Percentiles rank a stretch among this genome's conserved stretches.
phyloP scores from a whole-genome alignment of 2,329 filamentous ascomycete species.

The Ophidiomyces ophidiicola region DNA sequence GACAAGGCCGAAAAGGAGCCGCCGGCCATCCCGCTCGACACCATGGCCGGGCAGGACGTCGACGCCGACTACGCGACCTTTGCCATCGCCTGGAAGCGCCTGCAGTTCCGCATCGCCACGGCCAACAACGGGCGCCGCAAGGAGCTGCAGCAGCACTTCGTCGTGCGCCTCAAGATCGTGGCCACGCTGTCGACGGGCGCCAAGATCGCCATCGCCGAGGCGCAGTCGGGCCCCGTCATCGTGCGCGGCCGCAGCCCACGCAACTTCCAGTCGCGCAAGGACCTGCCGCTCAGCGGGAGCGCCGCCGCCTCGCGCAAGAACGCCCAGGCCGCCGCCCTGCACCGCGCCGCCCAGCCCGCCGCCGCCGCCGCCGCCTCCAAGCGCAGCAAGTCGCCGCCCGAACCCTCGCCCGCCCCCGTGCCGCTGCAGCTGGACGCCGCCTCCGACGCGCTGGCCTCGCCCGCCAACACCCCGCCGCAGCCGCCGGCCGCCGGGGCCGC shows the following conservation, averaged over 20 bases:
- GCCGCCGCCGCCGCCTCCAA: constrained; percentile 11
- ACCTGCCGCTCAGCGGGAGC: constrained; percentile 73
- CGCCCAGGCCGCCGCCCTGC: constrained; percentile 28
- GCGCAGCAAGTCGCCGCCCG: constrained; percentile 14
- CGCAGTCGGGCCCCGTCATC: constrained; percentile 80
- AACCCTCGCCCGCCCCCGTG: constrained; percentile 6
- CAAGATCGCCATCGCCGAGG: constrained; percentile 70
- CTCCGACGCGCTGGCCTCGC: constrained; percentile 20
- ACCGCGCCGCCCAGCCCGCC: constrained; percentile 23
- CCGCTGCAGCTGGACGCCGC: constrained; percentile 21
- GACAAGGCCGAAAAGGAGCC: constrained; percentile 74
- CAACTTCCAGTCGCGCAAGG: constrained; percentile 89
- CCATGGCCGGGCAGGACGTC: constrained; percentile 52
- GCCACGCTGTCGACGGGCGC: constrained; percentile 72
- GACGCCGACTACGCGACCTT: constrained; percentile 81
- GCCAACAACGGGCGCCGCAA: constrained; percentile 92
- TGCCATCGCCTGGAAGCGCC: constrained; percentile 82
- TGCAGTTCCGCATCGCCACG: constrained; percentile 90
- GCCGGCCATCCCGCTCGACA: constrained; percentile 61
- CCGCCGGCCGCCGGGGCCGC: constrained; percentile 15
- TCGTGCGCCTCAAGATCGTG: constrained; percentile 73
- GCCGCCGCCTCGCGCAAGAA: constrained; percentile 68
- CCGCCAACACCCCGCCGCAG: constrained; percentile 17
- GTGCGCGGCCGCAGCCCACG: constrained; percentile 84
- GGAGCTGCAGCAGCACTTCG: constrained; percentile 92